These are phyloP conservation scores for Jackrogersella multiformis DNA, from an alignment of 495 filamentous ascomycete species.

Conservation along the genomic window DNA sequence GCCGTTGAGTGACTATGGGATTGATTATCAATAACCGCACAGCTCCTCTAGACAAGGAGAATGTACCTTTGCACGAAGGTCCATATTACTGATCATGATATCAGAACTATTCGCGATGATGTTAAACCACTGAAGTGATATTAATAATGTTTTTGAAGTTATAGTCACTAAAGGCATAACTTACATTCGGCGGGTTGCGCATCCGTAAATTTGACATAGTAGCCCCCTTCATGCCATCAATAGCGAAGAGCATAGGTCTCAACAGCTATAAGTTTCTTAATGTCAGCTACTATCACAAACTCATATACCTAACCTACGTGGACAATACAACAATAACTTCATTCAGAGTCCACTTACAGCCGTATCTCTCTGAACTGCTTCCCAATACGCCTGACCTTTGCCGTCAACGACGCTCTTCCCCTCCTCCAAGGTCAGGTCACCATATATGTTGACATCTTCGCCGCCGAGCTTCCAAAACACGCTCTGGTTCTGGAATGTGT, in stretches of 20 bases:
- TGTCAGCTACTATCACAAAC: not conserved
- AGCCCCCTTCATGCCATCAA: slow-evolving; percentile 70
- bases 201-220: slow-evolving; percentile 69
- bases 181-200: slow-evolving; percentile 66
- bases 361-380: slow-evolving; percentile 63
- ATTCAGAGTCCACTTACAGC: slow-evolving; percentile 13
- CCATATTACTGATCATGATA: slow-evolving; percentile 72
- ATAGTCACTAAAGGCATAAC: not conserved
- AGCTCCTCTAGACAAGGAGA: too few species aligned
- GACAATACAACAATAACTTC: not conserved
- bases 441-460: slow-evolving; percentile 46
- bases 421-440: slow-evolving; percentile 30
- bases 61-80: slow-evolving; percentile 58
- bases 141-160: not conserved
- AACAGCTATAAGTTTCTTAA: slow-evolving; percentile 22
- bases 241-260: slow-evolving; percentile 61
- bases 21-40: slow-evolving; percentile 57
- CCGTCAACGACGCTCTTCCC: slow-evolving; percentile 44
- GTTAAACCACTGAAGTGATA: slow-evolving; percentile 61
- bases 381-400: slow-evolving; percentile 73
- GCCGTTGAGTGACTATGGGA: slow-evolving; percentile 22
- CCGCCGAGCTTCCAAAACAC: slow-evolving; percentile 49
- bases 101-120: slow-evolving; percentile 73
- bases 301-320: not conserved
- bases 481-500: slow-evolving; percentile 43